Base-by-base conservation (phyloP, 2,329 filamentous ascomycete species). In the Didymella exigua region DNA sequence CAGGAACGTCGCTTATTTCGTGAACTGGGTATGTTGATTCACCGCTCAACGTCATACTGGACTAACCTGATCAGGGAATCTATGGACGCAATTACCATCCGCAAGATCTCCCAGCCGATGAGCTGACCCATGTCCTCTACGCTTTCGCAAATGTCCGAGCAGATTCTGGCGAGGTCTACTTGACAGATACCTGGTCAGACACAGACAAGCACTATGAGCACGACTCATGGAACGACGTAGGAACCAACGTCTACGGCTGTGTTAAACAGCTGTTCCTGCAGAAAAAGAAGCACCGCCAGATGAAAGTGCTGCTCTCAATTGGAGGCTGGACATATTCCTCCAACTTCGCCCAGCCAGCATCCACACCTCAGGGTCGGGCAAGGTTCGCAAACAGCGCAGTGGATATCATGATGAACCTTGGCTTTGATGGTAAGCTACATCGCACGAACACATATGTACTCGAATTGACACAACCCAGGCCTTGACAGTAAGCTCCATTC, bases 151-250 rank as follows among this genome's bases (percentile, higher is more conserved):
- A 76, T 59, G 68, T 75, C 7, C 66, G 68, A 9, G 66, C 71
- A 8, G 73, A 76, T 5, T 63, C 70, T 11, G 73, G 73, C 14
- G 70, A 74, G 36, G 73, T 76, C 10, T 75, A 72, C 40, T 56
- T 76, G n/a, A 65, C 72, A 1, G 73, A 76, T 40, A 67, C 69
- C 4, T 76, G 69, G 67, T 63, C 73, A 29, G 73, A 76, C 48
- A 68, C 61, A 13, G 72, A 76, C 50, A 75, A 75, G 61, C 73
- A 74, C 59, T 76, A 75, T 50, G 36, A 66, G 4, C 66, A 51
- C 18, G 73, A 76, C 49, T 76, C 73, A 0, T 76, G 73, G 73
- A 75, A 75, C 34, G 73, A 76, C 58, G 66, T 71, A 11, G 73
- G 73, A 21, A 75, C 50, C 34, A 75, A 76, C 40, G 63, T 74